These are phyloP conservation scores for Candida mattraensis DNA, from an alignment of 805 yeast genomes.

Conservation along the genomic window DNA sequence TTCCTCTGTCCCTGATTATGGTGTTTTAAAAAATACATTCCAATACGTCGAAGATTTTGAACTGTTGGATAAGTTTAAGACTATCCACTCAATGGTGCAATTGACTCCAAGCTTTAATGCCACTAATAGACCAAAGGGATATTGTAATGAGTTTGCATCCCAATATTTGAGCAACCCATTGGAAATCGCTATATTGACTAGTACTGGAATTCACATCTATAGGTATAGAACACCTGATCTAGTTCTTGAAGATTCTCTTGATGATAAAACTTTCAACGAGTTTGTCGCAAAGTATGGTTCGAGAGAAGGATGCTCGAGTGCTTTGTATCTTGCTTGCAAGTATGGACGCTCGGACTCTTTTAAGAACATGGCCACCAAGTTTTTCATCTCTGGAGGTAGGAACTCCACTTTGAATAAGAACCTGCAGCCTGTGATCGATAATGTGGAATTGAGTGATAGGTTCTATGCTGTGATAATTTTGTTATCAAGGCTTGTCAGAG, in stretches of 20 bases:
- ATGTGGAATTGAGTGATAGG: conserved; percentile 87
- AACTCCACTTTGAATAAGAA: conserved; percentile 43
- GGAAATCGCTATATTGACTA: conserved; percentile 80
- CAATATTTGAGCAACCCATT: conserved; percentile 71
- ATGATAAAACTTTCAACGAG: conserved; percentile 63
- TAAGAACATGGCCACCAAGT: conserved; percentile 48
- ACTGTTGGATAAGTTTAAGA: conserved; percentile 52
- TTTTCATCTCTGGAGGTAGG: conserved; percentile 54
- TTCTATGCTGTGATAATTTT: conserved; percentile 85
- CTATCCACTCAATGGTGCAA: conserved; percentile 71
- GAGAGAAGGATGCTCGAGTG: conserved; percentile 87
- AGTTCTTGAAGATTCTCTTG: conserved; percentile 62
- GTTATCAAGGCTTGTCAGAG: conserved; percentile 74
- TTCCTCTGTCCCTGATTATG: conserved; percentile 82
- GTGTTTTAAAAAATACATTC: conserved; percentile 70
- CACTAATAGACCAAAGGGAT: conserved; percentile 74
- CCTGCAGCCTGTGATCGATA: conserved; percentile 50
- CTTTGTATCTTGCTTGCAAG: conserved; percentile 80
- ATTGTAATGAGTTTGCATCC: conserved; percentile 81
- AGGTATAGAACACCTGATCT: conserved; percentile 79
- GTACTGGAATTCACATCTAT: conserved; percentile 72
- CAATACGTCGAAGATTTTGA: conserved; percentile 81
- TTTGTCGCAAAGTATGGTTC: conserved; percentile 80
- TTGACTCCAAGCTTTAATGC: conserved; percentile 71
- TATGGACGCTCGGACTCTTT: conserved; percentile 55